These are phyloP conservation scores for Epichloe hybrida DNA, from an alignment of 2,329 filamentous ascomycete species.

Conservation along the genomic window DNA sequence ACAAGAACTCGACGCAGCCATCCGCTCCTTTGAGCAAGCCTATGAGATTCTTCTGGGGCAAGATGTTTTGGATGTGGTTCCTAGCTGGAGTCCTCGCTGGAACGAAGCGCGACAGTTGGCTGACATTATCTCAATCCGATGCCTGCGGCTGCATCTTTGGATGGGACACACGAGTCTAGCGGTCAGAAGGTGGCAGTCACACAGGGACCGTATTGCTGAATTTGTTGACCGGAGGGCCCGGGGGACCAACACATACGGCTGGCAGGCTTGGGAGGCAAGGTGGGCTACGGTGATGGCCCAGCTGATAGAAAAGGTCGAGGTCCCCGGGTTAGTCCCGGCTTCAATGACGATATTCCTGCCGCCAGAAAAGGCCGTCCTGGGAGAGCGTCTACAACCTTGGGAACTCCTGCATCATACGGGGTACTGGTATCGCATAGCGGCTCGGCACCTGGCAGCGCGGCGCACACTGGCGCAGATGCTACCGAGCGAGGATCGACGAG, in stretches of 20 bases:
- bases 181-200: slow-evolving; percentile 65
- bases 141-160: slow-evolving; percentile 73
- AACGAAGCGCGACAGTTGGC: slow-evolving; percentile 83
- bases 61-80: slow-evolving; percentile 78
- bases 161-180: slow-evolving; percentile 65
- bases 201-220: slow-evolving; percentile 59
- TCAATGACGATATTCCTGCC: slow-evolving; percentile 34
- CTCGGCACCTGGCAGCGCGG: slow-evolving; percentile 40
- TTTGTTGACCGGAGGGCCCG: slow-evolving; percentile 73
- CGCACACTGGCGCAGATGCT: slow-evolving; percentile 41
- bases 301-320: slow-evolving; percentile 39
- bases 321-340: slow-evolving; percentile 34
- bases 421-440: slow-evolving; percentile 52
- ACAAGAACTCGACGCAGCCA: slow-evolving; percentile 78
- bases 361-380: slow-evolving; percentile 44
- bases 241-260: slow-evolving; percentile 80
- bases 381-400: slow-evolving; percentile 48
- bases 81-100: slow-evolving; percentile 81
- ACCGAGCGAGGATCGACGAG: slow-evolving; percentile 41
- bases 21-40: slow-evolving; percentile 74
- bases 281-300: slow-evolving; percentile 52
- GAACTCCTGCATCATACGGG: slow-evolving; percentile 52
- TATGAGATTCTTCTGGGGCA: slow-evolving; percentile 71
- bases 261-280: slow-evolving; percentile 83
- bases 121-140: slow-evolving; percentile 68